Evolutionary conservation across 176 grass and related monocot genomes (phyloP).

Genomic region (Zoysia pacifica): DNA sequence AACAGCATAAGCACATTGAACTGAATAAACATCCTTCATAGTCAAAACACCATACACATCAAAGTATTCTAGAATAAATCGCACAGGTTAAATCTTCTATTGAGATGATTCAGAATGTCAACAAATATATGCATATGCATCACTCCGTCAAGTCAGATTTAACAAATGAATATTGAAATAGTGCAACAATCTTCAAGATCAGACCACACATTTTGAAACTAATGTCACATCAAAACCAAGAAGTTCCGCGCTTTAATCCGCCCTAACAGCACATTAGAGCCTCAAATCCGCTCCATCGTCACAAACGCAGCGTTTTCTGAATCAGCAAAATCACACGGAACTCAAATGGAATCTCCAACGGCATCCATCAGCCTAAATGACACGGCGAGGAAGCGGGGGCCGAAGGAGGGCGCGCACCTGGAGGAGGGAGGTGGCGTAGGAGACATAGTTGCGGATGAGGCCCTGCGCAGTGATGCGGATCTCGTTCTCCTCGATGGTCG

Average conservation of each 20-base stretch:
- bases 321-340: background rate
- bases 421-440: conserved; percentile 65
- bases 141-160: background rate
- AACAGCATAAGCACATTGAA: background rate
- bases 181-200: background rate
- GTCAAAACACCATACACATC: background rate
- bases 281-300: background rate
- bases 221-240: conserved; percentile 1
- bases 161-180: background rate
- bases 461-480: conserved; percentile 88
- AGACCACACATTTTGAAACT: background rate
- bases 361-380: background rate
- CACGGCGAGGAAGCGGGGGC: background rate
- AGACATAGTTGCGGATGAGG: conserved; percentile 83
- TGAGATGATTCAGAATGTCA: background rate
- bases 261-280: background rate
- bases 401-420: conserved; percentile 28
- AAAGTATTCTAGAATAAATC: background rate
- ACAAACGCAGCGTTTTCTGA: conserved; percentile 15
- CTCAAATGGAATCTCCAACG: background rate
- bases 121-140: background rate
- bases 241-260: background rate
- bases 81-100: background rate
- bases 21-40: background rate
- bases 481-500: conserved; percentile 93